Conservation (phyloP, 768 basidiomycete genomes). For the Botryobasidium botryosum region DNA sequence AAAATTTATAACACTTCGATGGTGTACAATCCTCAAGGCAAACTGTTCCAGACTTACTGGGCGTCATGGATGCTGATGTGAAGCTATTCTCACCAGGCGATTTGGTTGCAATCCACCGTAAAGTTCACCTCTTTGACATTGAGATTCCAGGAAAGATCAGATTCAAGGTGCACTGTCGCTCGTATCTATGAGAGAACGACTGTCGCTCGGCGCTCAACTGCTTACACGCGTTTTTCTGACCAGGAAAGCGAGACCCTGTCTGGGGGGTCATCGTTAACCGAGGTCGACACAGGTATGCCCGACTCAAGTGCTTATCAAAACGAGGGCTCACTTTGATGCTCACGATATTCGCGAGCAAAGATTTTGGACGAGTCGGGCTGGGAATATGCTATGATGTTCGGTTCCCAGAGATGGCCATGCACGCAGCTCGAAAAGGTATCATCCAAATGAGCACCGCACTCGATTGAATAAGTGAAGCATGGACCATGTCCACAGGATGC, state of each 20-base stretch:
- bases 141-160: conserved; percentile 86
- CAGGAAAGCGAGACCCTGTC: conserved; percentile 83
- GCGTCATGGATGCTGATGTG: conserved; percentile 6
- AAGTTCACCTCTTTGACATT: conserved; percentile 94
- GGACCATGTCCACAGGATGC: conserved; percentile 32
- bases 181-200: too few relatives aligned
- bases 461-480: background rate
- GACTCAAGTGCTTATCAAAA: background rate
- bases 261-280: conserved; percentile 53
- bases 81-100: conserved; percentile 35
- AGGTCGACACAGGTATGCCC: conserved; percentile 67
- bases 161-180: conserved; percentile 75
- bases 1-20: conserved; percentile 87
- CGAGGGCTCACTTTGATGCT: background rate
- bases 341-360: conserved; percentile 25
- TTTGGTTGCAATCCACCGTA: conserved; percentile 75
- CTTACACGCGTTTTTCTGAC: too few relatives aligned
- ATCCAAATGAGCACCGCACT: conserved; percentile 10
- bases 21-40: conserved; percentile 70
- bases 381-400: conserved; percentile 95
- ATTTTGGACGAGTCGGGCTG: conserved; percentile 92
- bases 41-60: conserved; percentile 5
- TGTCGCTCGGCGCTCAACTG: too few relatives aligned
- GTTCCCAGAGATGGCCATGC: conserved; percentile 88
- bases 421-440: conserved; percentile 78